Base-by-base conservation (phyloP, 805 yeast species). In the Candida morakotiae region DNA sequence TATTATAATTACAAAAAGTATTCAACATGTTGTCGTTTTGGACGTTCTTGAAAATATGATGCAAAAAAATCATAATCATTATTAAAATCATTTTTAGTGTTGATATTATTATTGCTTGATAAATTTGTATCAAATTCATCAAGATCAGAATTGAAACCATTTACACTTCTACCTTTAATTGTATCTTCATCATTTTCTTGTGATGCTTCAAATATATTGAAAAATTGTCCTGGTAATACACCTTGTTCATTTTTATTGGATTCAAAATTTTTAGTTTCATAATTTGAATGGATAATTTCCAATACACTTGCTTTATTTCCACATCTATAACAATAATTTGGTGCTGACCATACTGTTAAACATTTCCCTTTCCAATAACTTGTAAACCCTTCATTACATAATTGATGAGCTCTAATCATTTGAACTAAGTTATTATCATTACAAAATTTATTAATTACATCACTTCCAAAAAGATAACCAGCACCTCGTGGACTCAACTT, bases 301-400 rank as follows among this genome's bases (percentile, higher is more conserved):
- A 93, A 69, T n/a, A 93, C 89, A n/a, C 96, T 85, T 4, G 98
- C 98, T 55, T 87, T 79, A 56, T 93, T 93, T 0, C 98, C 98
- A 59, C 99, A 93, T 43, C 98, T 61, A 53, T 93, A 93, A 56
- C 98, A 93, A 56, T 93, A 93, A 55, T 93, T 93, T 0, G 99
- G 99, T 0, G 98, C 98, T 1, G 93, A 82, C 99, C 99, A 93
- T 6, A 93, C 98, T 0, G 99, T 93, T 25, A 94, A 81, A 31
- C 95, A 86, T 44, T 84, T 73, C 3, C 96, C 97, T 39, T 79
- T 79, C 76, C 95, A 93, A 53, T 89, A 81, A 37, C 87, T 81
- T 46, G 91, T 96, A 54, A 80, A 93, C 1, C 99, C 99, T 53
- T 91, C 96, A 53, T 93, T 93, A 56, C 98, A 94, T 27, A 93